phyloP scores from a whole-genome alignment of 768 basidiomycete species.

The Rhodosporidiobolus odoratus region DNA sequence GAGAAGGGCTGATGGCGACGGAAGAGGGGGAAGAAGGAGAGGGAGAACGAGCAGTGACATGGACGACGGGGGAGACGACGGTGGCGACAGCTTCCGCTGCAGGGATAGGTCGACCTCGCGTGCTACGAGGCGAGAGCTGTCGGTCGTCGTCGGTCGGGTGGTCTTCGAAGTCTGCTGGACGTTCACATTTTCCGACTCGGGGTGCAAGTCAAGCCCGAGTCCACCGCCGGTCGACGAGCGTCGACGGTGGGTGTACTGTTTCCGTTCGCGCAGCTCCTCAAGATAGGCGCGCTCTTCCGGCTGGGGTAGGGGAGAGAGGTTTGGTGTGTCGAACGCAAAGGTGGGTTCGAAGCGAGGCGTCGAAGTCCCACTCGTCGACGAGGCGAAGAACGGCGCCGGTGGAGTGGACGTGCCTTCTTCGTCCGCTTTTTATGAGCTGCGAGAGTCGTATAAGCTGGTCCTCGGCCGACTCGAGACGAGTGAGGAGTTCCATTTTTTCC shows the following conservation, averaged over 20 bases:
- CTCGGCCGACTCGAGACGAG: slow-evolving; percentile 20
- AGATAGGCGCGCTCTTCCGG: slow-evolving; percentile 29
- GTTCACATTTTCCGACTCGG: not conserved
- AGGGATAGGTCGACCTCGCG: slow-evolving; percentile 38
- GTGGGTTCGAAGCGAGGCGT: slow-evolving; percentile 29
- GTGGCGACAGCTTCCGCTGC: slow-evolving; percentile 35
- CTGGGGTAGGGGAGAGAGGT: slow-evolving; percentile 14
- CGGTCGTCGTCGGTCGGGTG: not conserved
- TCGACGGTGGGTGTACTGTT: not conserved
- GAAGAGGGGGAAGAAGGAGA: not conserved
- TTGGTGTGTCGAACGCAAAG: slow-evolving; percentile 30
- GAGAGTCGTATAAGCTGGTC: slow-evolving; percentile 11
- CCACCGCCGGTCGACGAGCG: not conserved
- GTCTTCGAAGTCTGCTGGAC: not conserved
- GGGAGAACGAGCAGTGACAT: not conserved
- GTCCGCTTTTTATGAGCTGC: no score
- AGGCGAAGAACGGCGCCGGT: not conserved
- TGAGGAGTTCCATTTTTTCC: slow-evolving; percentile 17
- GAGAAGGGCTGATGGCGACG: not conserved
- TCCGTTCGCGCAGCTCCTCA: slow-evolving; percentile 11
- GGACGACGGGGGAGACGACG: not conserved
- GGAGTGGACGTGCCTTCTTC: not conserved
- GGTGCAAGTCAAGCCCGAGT: not conserved
- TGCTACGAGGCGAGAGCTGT: slow-evolving; percentile 40
- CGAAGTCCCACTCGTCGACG: not conserved